Base-by-base conservation (phyloP, 495 filamentous ascomycete species). In the Xylaria intraflava region DNA sequence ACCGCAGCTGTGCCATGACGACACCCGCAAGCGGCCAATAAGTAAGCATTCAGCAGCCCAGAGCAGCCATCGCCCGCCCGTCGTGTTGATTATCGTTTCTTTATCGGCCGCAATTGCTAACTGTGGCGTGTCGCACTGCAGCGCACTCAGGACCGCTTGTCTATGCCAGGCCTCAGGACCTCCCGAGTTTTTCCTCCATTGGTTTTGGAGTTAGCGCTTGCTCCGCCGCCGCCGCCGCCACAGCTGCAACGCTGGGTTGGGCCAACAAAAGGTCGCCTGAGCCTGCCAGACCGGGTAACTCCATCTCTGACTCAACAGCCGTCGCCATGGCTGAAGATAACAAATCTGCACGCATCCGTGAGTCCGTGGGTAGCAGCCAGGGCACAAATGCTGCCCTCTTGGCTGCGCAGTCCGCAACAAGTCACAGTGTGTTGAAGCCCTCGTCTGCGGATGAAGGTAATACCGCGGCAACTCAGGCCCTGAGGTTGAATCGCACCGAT, bases 191-290 rank as follows among this genome's bases (percentile, higher is more conserved):
- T 55, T 83, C 87, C 11, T 77, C 78, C 19, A 64, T 76, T 36
- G 88, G 87, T 23, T 75, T 90, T 59, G 71, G 62, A 33, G 76
- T 82, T 44, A 76, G 78, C 49, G 80, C 71, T 52, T 75, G 83
- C 27, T 88, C 87, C 39, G 35, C 35, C 4, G 35, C 35, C 35
- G 35, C 35, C n/a, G 89, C 88, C 19, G 80, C 81, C 46, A 82
- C 85, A 31, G 89, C 88, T 41, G 86, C 86, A 12, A 79, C 73
- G 39, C 72, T 93, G 16, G 87, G 88, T 23, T 86, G 88, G 75
- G 75, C 82, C 23, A 83, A 83, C 59, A 78, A 79, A 49, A 85
- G 80, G 58, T 65, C 80, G 0, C 69, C 79, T 24, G 78, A 83
- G 64, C 61, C 69, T 62, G 85, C 80, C 81, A 85, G 75, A 56